phyloP scores from a whole-genome alignment of 805 yeast species.

The Pichia cephalocereana region DNA sequence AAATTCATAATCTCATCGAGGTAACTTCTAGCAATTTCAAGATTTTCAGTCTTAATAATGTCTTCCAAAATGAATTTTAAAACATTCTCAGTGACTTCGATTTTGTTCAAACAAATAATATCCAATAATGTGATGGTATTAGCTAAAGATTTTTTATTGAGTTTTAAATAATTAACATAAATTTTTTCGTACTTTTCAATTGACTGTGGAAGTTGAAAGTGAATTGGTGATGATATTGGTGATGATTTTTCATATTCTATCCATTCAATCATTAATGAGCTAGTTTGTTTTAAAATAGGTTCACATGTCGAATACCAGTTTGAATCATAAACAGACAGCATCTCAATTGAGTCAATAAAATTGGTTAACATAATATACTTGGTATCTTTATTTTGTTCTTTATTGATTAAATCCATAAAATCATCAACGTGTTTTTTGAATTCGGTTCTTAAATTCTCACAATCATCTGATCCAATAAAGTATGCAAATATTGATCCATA shows the following conservation, averaged over 20 bases:
- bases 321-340: slow-evolving; percentile 34
- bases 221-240: slow-evolving; percentile 47
- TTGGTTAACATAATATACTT: slow-evolving; percentile 65
- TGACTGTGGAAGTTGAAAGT: slow-evolving; percentile 66
- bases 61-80: slow-evolving; percentile 49
- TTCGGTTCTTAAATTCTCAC: slow-evolving; percentile 45
- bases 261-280: slow-evolving; percentile 36
- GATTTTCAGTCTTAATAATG: slow-evolving; percentile 44
- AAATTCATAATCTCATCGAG: slow-evolving; percentile 44
- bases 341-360: slow-evolving; percentile 52
- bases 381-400: slow-evolving; percentile 42
- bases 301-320: slow-evolving; percentile 54
- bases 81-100: slow-evolving; percentile 37
- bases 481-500: slow-evolving; percentile 61
- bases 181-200: slow-evolving; percentile 49
- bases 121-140: slow-evolving; percentile 32
- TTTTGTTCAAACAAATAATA: slow-evolving; percentile 35
- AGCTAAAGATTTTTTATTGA: background rate
- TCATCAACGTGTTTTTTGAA: slow-evolving; percentile 44
- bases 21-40: slow-evolving; percentile 37
- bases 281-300: slow-evolving; percentile 34
- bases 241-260: slow-evolving; percentile 31
- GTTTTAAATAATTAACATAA: slow-evolving; percentile 26
- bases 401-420: slow-evolving; percentile 36
- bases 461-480: slow-evolving; percentile 47